Conservation (phyloP, 495 filamentous ascomycete species). For the Beverwykella pulmonaria region DNA sequence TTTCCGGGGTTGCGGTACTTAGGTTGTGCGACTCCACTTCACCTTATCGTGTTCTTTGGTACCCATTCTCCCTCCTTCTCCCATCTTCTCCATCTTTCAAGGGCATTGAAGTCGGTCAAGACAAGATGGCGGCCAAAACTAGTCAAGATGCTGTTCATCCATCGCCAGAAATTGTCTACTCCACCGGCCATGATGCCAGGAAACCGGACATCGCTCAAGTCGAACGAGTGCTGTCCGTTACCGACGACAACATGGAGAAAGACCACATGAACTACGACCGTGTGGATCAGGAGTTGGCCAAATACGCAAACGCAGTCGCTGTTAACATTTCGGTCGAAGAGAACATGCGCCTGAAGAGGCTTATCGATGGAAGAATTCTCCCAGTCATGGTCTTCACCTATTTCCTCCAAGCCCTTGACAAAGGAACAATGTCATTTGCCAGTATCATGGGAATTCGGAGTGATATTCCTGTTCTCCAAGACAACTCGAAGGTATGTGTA, state of each 20-base stretch:
- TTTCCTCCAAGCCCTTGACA: constrained; percentile 67
- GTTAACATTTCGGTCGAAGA: constrained; percentile 60
- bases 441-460: constrained; percentile 46
- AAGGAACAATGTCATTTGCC: constrained; percentile 28
- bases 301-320: constrained; percentile 57
- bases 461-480: constrained; percentile 55
- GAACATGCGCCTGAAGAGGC: constrained; percentile 54
- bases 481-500: constrained; percentile 59
- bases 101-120: no score
- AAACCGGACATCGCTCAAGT: constrained; percentile 52
- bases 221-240: constrained; percentile 51
- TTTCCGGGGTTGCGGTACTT: background rate
- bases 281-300: constrained; percentile 66
- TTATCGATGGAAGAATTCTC: constrained; percentile 56
- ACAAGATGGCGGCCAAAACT: background rate
- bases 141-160: constrained; percentile 7
- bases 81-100: background rate
- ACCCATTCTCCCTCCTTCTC: background rate
- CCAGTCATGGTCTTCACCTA: constrained; percentile 62
- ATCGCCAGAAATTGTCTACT: constrained; percentile 9
- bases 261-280: constrained; percentile 56
- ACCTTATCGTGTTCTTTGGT: background rate
- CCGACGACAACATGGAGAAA: constrained; percentile 48
- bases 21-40: background rate
- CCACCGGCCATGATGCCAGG: background rate